These are phyloP conservation scores for Alopecurus myosuroides DNA, from an alignment of 176 grass and related monocot species.

Conservation along the genomic window DNA sequence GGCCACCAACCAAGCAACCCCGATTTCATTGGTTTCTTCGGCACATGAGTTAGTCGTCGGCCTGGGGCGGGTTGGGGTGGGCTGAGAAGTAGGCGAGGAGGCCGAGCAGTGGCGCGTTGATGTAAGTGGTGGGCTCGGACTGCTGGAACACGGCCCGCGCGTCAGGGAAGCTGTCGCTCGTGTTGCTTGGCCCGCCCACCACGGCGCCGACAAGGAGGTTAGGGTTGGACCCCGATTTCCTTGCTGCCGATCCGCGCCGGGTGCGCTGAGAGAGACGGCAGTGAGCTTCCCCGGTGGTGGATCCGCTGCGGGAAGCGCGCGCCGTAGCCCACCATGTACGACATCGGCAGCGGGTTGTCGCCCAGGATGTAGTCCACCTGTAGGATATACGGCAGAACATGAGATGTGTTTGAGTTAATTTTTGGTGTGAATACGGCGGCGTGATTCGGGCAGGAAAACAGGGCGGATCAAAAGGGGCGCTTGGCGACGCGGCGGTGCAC, in stretches of 20 bases:
- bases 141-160: constrained; percentile 69
- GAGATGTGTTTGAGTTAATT: no score
- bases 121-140: constrained; percentile 87
- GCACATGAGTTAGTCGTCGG: background rate
- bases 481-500: constrained; percentile 76
- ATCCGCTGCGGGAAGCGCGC: constrained; percentile 59
- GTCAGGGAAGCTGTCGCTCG: constrained; percentile 66
- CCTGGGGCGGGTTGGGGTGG: constrained; percentile 46
- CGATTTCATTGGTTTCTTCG: no score
- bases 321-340: constrained; percentile 96
- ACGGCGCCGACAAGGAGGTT: constrained; percentile 78
- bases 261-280: constrained; percentile 58
- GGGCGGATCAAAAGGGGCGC: no score
- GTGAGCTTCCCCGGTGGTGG: constrained; percentile 83
- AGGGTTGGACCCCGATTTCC: constrained; percentile 71
- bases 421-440: no score
- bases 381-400: no score
- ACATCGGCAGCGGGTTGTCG: constrained; percentile 86
- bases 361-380: constrained; percentile 94
- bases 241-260: constrained; percentile 63
- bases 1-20: background rate
- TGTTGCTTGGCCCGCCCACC: constrained; percentile 74
- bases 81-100: constrained; percentile 78
- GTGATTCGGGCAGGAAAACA: no score
- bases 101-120: constrained; percentile 77